Evolutionary conservation across 148 eudicot species (phyloP).

Genomic region (Vaccinium corymbosum): DNA sequence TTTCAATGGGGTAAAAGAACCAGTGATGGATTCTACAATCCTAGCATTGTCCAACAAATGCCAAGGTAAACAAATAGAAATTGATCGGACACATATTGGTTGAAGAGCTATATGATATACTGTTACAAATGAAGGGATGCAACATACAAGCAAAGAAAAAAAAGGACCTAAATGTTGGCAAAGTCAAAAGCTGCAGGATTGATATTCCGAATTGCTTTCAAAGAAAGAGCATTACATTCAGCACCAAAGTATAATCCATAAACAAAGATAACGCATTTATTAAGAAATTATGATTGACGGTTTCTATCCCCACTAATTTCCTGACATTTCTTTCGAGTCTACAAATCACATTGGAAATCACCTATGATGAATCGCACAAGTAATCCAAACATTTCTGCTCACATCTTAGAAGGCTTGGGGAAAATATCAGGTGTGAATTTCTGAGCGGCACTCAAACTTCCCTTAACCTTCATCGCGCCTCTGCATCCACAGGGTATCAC

Average conservation of each 20-base stretch:
- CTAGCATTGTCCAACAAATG: neutral
- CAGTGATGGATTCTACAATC: too few species aligned
- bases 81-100: neutral
- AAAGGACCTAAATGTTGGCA: neutral
- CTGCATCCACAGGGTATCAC: slow-evolving; percentile 28
- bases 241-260: neutral
- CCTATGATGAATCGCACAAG: neutral
- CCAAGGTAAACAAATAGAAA: neutral
- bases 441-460: slow-evolving; percentile 86
- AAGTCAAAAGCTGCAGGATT: neutral
- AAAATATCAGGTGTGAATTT: slow-evolving; percentile 95
- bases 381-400: slow-evolving; percentile 24
- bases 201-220: neutral
- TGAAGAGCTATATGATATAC: neutral
- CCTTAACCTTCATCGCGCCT: slow-evolving; percentile 91
- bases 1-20: too few species aligned
- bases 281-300: neutral
- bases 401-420: slow-evolving; percentile 96
- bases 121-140: neutral
- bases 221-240: neutral
- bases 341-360: slow-evolving; percentile 1
- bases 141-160: neutral
- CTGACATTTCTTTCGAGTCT: neutral
- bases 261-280: neutral
- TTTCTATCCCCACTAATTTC: neutral